Percentiles rank a stretch among this genome's conserved stretches.
Conservation (phyloP, 331 rosid genomes). For the Malus hybrid region DNA sequence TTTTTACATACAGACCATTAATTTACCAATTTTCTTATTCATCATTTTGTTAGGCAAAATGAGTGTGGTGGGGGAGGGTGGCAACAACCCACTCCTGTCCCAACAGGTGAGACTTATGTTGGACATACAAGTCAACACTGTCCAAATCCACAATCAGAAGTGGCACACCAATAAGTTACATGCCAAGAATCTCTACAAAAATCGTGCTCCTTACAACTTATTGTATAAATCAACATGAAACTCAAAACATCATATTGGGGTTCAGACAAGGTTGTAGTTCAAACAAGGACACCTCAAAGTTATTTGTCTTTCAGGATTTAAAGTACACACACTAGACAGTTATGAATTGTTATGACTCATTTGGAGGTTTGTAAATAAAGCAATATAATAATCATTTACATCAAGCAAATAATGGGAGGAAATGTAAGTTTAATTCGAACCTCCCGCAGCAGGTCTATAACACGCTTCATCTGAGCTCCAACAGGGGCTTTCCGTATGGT, state of each 20-base stretch:
- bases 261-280: not conserved
- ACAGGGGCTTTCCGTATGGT: constrained; percentile 68
- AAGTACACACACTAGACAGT: not conserved
- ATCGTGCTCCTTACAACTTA: too few species aligned
- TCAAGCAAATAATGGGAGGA: constrained; percentile 2
- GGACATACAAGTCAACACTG: too few species aligned
- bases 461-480: constrained; percentile 95
- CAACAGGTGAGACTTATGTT: too few species aligned
- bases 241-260: not conserved
- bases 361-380: not conserved
- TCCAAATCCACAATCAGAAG: too few species aligned
- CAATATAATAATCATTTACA: not conserved
- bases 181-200: too few species aligned
- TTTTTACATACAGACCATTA: too few species aligned
- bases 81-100: too few species aligned
- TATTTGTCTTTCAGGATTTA: not conserved
- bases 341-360: not conserved
- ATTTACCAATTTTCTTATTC: too few species aligned
- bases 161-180: too few species aligned
- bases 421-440: constrained; percentile 21
- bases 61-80: too few species aligned
- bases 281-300: not conserved
- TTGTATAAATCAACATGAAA: not conserved
- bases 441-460: constrained; percentile 70
- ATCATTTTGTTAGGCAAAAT: too few species aligned